phyloP scores from a whole-genome alignment of 352 stramenopile genomes.

The Poterioochromonas sp. region DNA sequence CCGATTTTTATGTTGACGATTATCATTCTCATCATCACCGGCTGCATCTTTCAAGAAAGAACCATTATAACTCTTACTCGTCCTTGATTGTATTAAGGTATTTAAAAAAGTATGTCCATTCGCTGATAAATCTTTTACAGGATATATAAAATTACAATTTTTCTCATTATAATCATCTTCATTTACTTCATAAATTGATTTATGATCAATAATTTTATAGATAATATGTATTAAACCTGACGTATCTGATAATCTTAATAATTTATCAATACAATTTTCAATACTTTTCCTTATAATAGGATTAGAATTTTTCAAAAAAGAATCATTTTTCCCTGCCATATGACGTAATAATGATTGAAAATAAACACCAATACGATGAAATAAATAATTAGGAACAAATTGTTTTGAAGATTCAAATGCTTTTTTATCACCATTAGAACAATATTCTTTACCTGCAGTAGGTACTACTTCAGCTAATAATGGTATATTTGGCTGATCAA shows the following conservation, averaged over 20 bases:
- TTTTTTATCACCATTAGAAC: neutral
- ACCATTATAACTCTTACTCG: too few species aligned
- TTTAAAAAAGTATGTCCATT: too few species aligned
- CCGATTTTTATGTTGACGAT: too few species aligned
- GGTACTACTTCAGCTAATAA: neutral
- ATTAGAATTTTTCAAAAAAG: neutral
- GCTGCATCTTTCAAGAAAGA: too few species aligned
- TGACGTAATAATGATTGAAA: constrained; percentile 2
- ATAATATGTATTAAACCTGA: neutral
- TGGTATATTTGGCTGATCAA: neutral
- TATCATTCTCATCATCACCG: too few species aligned
- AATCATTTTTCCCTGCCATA: neutral
- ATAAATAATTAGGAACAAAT: neutral
- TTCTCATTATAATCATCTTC: too few species aligned
- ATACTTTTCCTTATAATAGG: neutral
- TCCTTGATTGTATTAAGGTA: too few species aligned
- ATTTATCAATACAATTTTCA: neutral
- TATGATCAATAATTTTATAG: neutral
- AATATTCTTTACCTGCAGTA: constrained; percentile 4
- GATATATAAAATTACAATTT: too few species aligned
- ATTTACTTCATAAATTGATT: too few species aligned
- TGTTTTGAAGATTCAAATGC: neutral
- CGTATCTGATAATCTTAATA: neutral
- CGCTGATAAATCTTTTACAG: too few species aligned
- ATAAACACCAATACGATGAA: neutral